Evolutionary conservation across 2,329 filamentous ascomycete species (phyloP).

Genomic region (Epichloe glyceriae): DNA sequence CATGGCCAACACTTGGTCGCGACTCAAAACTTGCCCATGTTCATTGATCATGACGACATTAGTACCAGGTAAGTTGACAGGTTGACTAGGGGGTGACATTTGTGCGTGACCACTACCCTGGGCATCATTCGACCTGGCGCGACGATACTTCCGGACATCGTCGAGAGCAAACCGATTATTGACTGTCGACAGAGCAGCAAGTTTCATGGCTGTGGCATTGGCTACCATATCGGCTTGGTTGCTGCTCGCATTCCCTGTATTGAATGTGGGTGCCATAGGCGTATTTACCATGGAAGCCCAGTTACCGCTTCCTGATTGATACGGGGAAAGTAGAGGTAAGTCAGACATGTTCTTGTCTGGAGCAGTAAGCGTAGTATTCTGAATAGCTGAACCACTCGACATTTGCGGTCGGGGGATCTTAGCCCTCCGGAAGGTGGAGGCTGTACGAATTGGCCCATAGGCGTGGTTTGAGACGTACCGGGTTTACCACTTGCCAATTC

Average conservation of each 20-base stretch:
- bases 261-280: constrained; percentile 84
- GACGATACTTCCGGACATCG: constrained; percentile 91
- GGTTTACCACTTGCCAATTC: constrained; percentile 53
- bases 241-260: constrained; percentile 34
- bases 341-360: constrained; percentile 54
- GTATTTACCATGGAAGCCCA: constrained; percentile 99
- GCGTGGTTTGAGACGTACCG: constrained; percentile 55
- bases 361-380: constrained; percentile 69
- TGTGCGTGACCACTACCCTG: constrained; percentile 47
- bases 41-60: constrained; percentile 94
- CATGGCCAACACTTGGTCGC: constrained; percentile 73
- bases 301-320: constrained; percentile 67
- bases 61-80: constrained; percentile 50
- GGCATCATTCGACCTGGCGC: constrained; percentile 77
- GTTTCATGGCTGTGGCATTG: constrained; percentile 97
- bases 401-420: constrained; percentile 64
- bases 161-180: constrained; percentile 97
- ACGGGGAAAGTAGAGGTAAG: constrained; percentile 77
- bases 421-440: constrained; percentile 60
- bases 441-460: constrained; percentile 93
- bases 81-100: constrained; percentile 53
- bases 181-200: constrained; percentile 90
- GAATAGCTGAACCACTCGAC: constrained; percentile 55
- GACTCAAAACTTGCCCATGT: constrained; percentile 72
- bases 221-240: constrained; percentile 95